Evolutionary conservation across 495 filamentous ascomycete species (phyloP).

Genomic region (Xylaria grammica): DNA sequence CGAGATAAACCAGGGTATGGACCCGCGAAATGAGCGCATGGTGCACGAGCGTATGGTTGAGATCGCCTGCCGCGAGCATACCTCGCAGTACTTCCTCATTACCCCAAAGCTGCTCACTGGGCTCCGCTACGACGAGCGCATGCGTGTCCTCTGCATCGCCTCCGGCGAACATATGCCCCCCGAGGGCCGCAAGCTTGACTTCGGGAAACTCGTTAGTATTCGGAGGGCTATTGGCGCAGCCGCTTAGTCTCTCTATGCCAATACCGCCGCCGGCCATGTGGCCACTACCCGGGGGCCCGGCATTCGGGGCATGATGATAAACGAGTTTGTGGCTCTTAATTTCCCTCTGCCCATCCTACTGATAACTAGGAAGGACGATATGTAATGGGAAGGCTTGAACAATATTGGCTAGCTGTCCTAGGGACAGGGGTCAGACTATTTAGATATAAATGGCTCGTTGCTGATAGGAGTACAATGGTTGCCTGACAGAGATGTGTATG

Average conservation of each 20-base stretch:
- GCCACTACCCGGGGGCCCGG: too few relatives aligned
- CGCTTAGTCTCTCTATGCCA: slow-evolving; percentile 19
- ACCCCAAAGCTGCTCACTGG: slow-evolving; percentile 93
- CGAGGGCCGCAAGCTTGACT: slow-evolving; percentile 58
- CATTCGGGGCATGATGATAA: too few relatives aligned
- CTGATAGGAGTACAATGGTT: too few relatives aligned
- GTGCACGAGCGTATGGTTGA: slow-evolving; percentile 97
- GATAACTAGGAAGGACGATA: too few relatives aligned
- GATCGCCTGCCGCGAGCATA: slow-evolving; percentile 81
- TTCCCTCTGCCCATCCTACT: too few relatives aligned
- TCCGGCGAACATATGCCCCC: slow-evolving; percentile 87
- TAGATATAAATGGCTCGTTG: background rate
- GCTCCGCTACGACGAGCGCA: slow-evolving; percentile 82
- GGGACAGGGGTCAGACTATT: background rate
- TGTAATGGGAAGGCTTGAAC: too few relatives aligned
- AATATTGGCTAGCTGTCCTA: too few relatives aligned
- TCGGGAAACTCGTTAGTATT: slow-evolving; percentile 56
- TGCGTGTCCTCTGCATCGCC: slow-evolving; percentile 93
- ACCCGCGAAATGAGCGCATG: slow-evolving; percentile 96
- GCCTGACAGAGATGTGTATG: too few relatives aligned
- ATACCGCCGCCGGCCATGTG: too few relatives aligned
- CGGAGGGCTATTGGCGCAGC: slow-evolving; percentile 41
- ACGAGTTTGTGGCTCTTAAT: too few relatives aligned
- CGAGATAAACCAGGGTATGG: slow-evolving; percentile 99
- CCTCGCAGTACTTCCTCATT: slow-evolving; percentile 87